These are phyloP conservation scores for Niebla homalea DNA, from an alignment of 495 filamentous ascomycete genomes.

Conservation along the genomic window DNA sequence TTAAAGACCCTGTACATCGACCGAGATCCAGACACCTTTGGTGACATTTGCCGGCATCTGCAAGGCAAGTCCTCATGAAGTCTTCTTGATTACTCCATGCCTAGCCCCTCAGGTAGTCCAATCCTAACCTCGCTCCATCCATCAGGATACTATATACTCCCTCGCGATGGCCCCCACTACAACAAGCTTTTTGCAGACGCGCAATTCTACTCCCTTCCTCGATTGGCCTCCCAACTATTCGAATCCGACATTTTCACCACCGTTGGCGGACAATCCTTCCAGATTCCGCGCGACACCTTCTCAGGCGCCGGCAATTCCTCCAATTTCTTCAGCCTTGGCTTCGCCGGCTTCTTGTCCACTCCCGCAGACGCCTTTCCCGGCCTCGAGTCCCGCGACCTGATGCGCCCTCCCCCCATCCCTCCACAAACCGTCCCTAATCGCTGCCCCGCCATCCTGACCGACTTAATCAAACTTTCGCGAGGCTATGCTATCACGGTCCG, in stretches of 20 bases:
- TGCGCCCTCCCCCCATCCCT: conserved; percentile 76
- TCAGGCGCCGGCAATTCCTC: conserved; percentile 71
- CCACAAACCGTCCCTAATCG: conserved; percentile 72
- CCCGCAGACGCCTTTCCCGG: conserved; percentile 78
- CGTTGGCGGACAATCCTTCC: conserved; percentile 74
- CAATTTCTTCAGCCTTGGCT: conserved; percentile 93
- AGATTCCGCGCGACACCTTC: conserved; percentile 82
- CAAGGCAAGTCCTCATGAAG: conserved; percentile 42
- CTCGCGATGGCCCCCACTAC: conserved; percentile 72
- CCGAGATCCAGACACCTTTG: conserved; percentile 80
- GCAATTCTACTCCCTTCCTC: conserved; percentile 87
- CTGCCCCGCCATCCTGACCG: conserved; percentile 64
- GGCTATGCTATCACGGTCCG: conserved; percentile 79
- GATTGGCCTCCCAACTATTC: conserved; percentile 86
- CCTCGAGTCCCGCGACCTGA: conserved; percentile 61
- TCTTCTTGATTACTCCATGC: background rate
- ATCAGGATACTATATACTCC: conserved; percentile 68
- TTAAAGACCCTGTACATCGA: conserved; percentile 81
- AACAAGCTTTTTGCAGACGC: conserved; percentile 90
- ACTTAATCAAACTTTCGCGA: conserved; percentile 70
- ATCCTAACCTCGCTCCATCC: background rate
- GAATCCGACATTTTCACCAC: conserved; percentile 84
- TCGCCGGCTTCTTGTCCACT: conserved; percentile 74
- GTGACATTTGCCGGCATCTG: conserved; percentile 78
- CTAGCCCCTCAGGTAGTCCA: background rate